A percentile compares a stretch with the other conserved stretches of the same genome.
Evolutionary conservation across 148 eudicot genomes (phyloP).

Genomic region (Rhododendron griersonianum): DNA sequence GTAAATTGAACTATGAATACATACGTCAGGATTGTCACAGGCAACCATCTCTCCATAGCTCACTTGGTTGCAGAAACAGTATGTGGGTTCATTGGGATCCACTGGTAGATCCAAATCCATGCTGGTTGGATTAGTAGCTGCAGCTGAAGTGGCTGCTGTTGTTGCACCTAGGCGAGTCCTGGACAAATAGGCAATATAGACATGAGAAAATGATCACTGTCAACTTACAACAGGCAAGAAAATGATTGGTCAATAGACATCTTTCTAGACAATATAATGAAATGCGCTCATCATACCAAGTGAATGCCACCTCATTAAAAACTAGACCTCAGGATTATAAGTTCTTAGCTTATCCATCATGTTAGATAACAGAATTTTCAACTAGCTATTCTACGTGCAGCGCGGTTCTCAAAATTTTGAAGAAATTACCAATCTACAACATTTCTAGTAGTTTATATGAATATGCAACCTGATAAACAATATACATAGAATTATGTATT

Average conservation of each 20-base stretch:
- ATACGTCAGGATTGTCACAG: conserved; percentile 83
- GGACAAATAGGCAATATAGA: conserved; percentile 13
- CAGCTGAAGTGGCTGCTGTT: conserved; percentile 33
- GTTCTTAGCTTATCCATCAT: neutral
- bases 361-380: neutral
- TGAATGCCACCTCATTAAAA: neutral
- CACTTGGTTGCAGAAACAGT: conserved; percentile 96
- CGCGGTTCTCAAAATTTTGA: neutral
- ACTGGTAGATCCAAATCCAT: conserved; percentile 96
- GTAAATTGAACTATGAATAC: conserved; percentile 13
- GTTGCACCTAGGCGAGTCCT: conserved; percentile 79
- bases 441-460: neutral
- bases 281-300: neutral
- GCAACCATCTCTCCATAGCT: conserved; percentile 99
- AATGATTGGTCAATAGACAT: neutral
- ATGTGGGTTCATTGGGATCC: conserved; percentile 99
- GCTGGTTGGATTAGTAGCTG: conserved; percentile 58
- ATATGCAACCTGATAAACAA: neutral
- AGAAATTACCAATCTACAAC: neutral
- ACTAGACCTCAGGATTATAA: neutral
- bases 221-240: neutral
- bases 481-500: neutral
- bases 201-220: neutral
- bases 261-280: neutral
- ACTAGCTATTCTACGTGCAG: neutral